Evolutionary conservation across 805 yeast species (phyloP), one percentile per base, ranked within the genome.

Genomic region (Candida odintsovae): DNA sequence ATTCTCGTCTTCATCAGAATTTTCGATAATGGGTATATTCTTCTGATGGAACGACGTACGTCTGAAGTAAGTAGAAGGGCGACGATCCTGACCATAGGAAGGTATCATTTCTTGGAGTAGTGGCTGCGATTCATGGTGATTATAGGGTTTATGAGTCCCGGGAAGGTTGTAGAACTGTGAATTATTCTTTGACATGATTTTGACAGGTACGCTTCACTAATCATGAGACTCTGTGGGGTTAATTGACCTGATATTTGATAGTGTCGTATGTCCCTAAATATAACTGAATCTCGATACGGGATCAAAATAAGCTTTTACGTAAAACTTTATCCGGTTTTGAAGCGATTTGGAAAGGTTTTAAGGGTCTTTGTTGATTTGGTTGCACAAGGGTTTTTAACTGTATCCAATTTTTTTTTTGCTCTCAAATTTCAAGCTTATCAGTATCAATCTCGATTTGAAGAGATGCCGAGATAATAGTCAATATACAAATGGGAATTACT

Each of bases 141-240:
- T 46, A 31, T 54, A 50, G 10, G 66, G 67, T 43, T 52, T 58
- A 50, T 57, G 69, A 6, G 65, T 43, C 9, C 70, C 71, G 3
- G 64, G 64, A 19, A 67, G 51, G n/a, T 63, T 58, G 50, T 62
- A 65, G 42, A 67, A 67, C 44, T 53, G 54, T 28, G 63, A 55
- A 2, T 38, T 39, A 12, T 11, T 16, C 21, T 23, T 47, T 6
- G 48, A 15, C 50, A 47, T 50, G 26, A 26, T 11, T n/a, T 33
- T 31, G 35, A 33, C 20, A n/a, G 36, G 36, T 16, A 16, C 16
- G 18, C 12, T 33, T 33, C 31, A 28, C 31, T 28, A 3, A 13
- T 12, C 31, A 13, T 7, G 31, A 13, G 13, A 25, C 10, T 4
- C 18, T 29, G 35, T 10, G 35, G n/a, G n/a, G n/a, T n/a, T n/a